Percentiles rank a stretch among this genome's conserved stretches.
Conservation (phyloP, 768 basidiomycete species). For the Termitomyces sp. region DNA sequence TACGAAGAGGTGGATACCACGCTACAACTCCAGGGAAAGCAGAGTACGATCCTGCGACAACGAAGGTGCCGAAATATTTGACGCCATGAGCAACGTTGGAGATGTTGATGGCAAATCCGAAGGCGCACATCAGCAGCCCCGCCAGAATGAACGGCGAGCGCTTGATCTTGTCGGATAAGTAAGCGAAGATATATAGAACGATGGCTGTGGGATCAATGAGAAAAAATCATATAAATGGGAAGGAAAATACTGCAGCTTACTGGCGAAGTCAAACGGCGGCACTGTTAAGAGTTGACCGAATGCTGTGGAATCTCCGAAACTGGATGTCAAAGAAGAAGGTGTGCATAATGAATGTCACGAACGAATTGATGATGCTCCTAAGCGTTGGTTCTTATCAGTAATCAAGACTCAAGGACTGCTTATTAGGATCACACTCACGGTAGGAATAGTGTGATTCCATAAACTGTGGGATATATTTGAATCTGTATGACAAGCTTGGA, state of each 20-base stretch:
- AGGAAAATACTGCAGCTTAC: conserved; percentile 32
- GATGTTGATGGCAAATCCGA: conserved; percentile 66
- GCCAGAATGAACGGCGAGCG: conserved; percentile 59
- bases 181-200: conserved; percentile 43
- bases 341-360: conserved; percentile 7
- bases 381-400: neutral
- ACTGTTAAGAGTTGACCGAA: conserved; percentile 66
- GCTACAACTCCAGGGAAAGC: conserved; percentile 57
- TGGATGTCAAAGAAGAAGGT: conserved; percentile 18
- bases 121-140: conserved; percentile 45
- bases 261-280: conserved; percentile 62
- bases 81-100: conserved; percentile 45
- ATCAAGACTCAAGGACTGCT: neutral
- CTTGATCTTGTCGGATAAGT: conserved; percentile 54
- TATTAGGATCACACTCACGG: conserved; percentile 43
- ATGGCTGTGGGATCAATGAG: neutral
- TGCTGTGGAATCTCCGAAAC: conserved; percentile 56
- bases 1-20: conserved; percentile 40
- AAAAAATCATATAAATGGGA: neutral
- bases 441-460: conserved; percentile 68
- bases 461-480: conserved; percentile 37
- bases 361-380: conserved; percentile 61
- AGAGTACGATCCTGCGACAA: conserved; percentile 61
- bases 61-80: conserved; percentile 74
- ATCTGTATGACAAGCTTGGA: neutral